phyloP scores from a whole-genome alignment of 495 filamentous ascomycete species.

The Tuber brumale region DNA sequence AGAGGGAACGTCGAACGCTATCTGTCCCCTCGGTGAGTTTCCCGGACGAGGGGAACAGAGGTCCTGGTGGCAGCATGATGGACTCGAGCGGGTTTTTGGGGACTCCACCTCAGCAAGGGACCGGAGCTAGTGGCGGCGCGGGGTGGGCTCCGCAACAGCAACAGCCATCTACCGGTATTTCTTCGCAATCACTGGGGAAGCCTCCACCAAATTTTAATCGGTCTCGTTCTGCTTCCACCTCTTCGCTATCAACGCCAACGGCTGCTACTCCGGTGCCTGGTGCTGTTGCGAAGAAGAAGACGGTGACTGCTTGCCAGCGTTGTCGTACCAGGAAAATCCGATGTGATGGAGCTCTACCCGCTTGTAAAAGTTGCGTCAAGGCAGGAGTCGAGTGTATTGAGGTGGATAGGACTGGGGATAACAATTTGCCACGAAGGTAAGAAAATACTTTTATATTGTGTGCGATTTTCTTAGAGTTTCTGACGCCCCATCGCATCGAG shows the following conservation, averaged over 20 bases:
- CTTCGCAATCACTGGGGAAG: conserved; percentile 19
- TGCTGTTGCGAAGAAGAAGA: conserved; percentile 34
- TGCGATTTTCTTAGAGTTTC: not conserved
- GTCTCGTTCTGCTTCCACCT: conserved; percentile 41
- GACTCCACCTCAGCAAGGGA: conserved; percentile 23
- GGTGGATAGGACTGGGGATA: conserved; percentile 38
- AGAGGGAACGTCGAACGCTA: conserved; percentile 37
- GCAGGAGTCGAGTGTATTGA: conserved; percentile 39
- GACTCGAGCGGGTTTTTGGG: conserved; percentile 27
- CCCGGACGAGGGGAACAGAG: conserved; percentile 17
- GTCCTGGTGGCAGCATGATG: conserved; percentile 19
- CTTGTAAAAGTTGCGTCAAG: conserved; percentile 40
- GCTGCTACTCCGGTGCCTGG: conserved; percentile 18
- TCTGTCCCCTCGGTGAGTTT: conserved; percentile 38
- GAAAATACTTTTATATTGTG: conserved; percentile 15
- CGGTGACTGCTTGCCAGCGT: conserved; percentile 41
- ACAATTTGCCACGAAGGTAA: conserved; percentile 42
- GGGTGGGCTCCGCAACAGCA: conserved; percentile 41
- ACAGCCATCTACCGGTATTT: conserved; percentile 26
- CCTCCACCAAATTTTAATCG: conserved; percentile 28
- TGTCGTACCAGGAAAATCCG: conserved; percentile 42
- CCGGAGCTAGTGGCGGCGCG: conserved; percentile 25
- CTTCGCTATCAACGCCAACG: conserved; percentile 36
- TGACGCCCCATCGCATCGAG: not conserved
- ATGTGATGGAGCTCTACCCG: conserved; percentile 39